Conservation (phyloP, 768 basidiomycete species). For the Kwoniella mangroviensis region DNA sequence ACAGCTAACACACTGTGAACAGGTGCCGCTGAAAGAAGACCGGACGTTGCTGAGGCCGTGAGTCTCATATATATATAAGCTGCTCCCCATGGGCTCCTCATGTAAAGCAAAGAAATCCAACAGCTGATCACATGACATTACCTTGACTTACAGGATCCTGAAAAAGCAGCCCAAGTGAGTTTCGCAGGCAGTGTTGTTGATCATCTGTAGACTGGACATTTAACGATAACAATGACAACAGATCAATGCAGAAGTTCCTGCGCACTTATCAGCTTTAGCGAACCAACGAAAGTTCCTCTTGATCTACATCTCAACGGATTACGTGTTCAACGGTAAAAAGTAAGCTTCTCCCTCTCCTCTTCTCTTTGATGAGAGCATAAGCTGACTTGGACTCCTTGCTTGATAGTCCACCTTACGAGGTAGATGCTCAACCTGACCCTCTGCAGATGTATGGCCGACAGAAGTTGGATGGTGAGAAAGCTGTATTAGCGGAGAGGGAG, state of each 20-base stretch:
- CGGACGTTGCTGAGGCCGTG: constrained; percentile 90
- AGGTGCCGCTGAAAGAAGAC: constrained; percentile 83
- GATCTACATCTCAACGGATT: constrained; percentile 96
- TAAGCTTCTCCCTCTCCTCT: constrained; percentile 23
- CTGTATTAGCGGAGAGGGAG: constrained; percentile 65
- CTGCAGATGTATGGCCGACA: constrained; percentile 85
- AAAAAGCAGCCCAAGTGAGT: constrained; percentile 67
- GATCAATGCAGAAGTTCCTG: constrained; percentile 82
- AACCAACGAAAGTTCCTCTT: constrained; percentile 69
- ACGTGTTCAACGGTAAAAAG: constrained; percentile 90
- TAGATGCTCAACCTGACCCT: constrained; percentile 74
- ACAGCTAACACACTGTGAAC: constrained; percentile 21
- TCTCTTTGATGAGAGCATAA: neutral
- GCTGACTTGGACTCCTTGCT: neutral
- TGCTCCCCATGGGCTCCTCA: too few species aligned
- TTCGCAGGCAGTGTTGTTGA: neutral
- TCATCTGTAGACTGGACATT: neutral
- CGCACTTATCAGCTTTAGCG: constrained; percentile 71
- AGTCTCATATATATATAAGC: constrained; percentile 34
- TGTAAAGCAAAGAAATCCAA: neutral
- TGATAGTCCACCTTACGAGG: constrained; percentile 76
- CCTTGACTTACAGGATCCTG: constrained; percentile 65
- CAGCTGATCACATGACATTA: neutral
- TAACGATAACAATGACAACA: constrained; percentile 48
- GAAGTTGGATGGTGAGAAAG: constrained; percentile 84